Percentiles rank a stretch among this genome's conserved stretches.
Evolutionary conservation across 2,329 filamentous ascomycete genomes (phyloP).

Genomic region (Xylariaceae sp.): DNA sequence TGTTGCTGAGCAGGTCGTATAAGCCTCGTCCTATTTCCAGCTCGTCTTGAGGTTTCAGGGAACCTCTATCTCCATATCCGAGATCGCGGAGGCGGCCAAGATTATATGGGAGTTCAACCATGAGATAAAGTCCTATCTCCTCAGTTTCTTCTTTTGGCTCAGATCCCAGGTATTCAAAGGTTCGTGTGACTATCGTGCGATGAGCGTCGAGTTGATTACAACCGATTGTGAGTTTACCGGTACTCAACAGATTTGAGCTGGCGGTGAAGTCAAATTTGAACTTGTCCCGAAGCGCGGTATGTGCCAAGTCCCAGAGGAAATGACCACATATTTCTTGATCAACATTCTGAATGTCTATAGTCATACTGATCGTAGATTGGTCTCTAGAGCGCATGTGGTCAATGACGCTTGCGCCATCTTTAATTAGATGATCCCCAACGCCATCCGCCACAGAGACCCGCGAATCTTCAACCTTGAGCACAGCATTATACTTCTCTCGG

Average conservation of each 20-base stretch:
- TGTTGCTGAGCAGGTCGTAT: conserved; percentile 20
- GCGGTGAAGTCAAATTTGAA: conserved; percentile 24
- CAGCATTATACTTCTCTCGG: conserved; percentile 20
- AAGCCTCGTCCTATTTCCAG: conserved; percentile 20
- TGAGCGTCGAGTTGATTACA: conserved; percentile 24
- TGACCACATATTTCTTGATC: conserved; percentile 23
- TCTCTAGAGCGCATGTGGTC: conserved; percentile 11
- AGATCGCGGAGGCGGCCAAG: conserved; percentile 14
- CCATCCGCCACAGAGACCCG: conserved; percentile 19
- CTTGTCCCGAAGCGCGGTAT: conserved; percentile 23
- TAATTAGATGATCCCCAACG: conserved; percentile 16
- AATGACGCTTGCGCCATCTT: conserved; percentile 4
- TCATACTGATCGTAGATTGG: conserved; percentile 9
- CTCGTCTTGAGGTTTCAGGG: conserved; percentile 11
- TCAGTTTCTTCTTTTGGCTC: conserved; percentile 12
- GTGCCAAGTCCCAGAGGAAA: conserved; percentile 27
- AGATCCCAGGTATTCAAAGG: conserved; percentile 19
- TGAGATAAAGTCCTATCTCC: conserved; percentile 18
- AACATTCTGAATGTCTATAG: conserved; percentile 10
- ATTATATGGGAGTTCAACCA: conserved; percentile 21
- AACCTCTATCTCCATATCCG: conserved; percentile 17
- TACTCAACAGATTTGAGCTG: conserved; percentile 1
- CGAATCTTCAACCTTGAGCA: conserved; percentile 19
- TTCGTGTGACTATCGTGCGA: conserved; percentile 19
- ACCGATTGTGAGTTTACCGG: not conserved